Conservation (phyloP, 2,329 filamentous ascomycete species). For the Myriosclerotinia duriaeana region DNA sequence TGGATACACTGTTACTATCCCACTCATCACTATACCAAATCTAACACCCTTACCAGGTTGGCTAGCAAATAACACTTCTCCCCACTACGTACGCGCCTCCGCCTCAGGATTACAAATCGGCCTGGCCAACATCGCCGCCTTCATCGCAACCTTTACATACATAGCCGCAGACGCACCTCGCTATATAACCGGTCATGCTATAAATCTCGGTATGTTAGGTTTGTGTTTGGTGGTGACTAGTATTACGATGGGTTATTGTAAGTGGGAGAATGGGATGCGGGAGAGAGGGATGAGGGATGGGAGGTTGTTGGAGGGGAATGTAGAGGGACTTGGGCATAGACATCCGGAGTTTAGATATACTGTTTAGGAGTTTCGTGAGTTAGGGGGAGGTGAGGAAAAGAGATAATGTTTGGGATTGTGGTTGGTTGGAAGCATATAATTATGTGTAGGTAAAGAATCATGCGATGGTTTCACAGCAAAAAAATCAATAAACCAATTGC, state of each 20-base stretch:
- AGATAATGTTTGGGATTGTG: too few relatives aligned
- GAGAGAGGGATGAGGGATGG: conserved; percentile 60
- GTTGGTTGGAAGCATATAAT: background rate
- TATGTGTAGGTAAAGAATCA: background rate
- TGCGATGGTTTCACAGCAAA: background rate
- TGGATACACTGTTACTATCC: too few relatives aligned
- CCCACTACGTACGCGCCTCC: conserved; percentile 19
- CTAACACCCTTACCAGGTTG: background rate
- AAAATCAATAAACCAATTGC: background rate
- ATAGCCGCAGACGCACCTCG: conserved; percentile 60
- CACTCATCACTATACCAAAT: background rate
- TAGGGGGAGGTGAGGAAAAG: too few relatives aligned
- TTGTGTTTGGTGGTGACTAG: conserved; percentile 68
- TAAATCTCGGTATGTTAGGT: conserved; percentile 70
- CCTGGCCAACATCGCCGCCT: conserved; percentile 81
- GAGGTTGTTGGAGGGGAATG: conserved; percentile 58
- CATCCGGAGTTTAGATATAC: conserved; percentile 71
- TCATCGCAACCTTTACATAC: conserved; percentile 52
- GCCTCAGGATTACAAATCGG: conserved; percentile 21
- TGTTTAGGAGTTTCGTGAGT: conserved; percentile 42
- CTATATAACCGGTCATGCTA: conserved; percentile 71
- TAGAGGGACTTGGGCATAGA: conserved; percentile 69
- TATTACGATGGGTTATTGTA: conserved; percentile 58
- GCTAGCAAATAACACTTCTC: conserved; percentile 21
- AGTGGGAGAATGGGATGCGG: conserved; percentile 70